phyloP scores from a whole-genome alignment of 441 rosid genomes.

The Gossypium lobatum region DNA sequence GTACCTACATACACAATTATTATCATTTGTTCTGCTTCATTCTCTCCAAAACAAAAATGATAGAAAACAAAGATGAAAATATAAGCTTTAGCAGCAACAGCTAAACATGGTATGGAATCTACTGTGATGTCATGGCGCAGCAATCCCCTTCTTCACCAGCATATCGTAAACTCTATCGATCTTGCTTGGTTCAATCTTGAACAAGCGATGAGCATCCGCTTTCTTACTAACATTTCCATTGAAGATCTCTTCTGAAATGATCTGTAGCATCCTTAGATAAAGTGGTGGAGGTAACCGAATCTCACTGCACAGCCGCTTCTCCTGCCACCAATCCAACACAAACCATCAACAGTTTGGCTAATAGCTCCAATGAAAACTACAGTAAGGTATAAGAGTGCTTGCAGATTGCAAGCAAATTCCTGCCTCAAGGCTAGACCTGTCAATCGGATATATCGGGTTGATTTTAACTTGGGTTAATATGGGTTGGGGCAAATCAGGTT shows the following conservation, averaged over 20 bases:
- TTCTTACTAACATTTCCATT: constrained; percentile 66
- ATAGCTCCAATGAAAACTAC: background rate
- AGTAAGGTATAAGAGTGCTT: background rate
- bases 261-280: constrained; percentile 83
- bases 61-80: background rate
- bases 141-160: constrained; percentile 88
- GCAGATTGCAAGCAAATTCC: background rate
- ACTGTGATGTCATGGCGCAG: constrained; percentile 21
- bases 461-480: background rate
- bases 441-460: background rate
- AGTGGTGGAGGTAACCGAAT: constrained; percentile 62
- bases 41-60: background rate
- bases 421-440: background rate
- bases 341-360: background rate
- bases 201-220: constrained; percentile 67
- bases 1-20: background rate
- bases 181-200: constrained; percentile 74
- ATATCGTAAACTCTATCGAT: constrained; percentile 84
- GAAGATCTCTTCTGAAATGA: constrained; percentile 68
- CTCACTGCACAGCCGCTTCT: constrained; percentile 64
- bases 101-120: background rate
- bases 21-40: background rate
- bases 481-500: background rate
- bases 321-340: constrained; percentile 34
- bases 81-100: background rate